Evolutionary conservation across 306 rosid species (phyloP).

Genomic region (Vigna mungo): DNA sequence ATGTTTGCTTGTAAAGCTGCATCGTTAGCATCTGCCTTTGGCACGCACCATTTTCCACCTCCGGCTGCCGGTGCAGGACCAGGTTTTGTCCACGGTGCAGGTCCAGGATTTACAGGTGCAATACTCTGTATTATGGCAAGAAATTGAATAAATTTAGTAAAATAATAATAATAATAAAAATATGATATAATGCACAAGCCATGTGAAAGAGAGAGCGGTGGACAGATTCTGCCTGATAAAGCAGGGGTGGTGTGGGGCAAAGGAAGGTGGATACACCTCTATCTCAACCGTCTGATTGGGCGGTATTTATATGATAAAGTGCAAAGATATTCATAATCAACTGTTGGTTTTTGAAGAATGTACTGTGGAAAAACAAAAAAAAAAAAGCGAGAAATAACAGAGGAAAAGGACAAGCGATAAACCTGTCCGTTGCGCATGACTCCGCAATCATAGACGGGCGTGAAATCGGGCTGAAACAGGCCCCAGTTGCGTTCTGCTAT

Average conservation of each 20-base stretch:
- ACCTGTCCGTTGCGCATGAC: slow-evolving; percentile 62
- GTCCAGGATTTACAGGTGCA: slow-evolving; percentile 13
- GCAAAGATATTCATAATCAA: not conserved
- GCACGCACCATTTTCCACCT: slow-evolving; percentile 72
- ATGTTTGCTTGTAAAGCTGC: slow-evolving; percentile 67
- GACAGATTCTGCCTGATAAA: too few species aligned
- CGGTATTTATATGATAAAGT: too few species aligned
- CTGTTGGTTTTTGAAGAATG: too few species aligned
- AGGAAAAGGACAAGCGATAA: not conserved
- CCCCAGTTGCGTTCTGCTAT: slow-evolving; percentile 89
- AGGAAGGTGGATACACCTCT: not conserved
- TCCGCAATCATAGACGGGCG: slow-evolving; percentile 78
- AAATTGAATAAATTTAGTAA: not conserved
- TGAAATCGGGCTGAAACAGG: slow-evolving; percentile 70
- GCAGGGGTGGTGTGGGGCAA: too few species aligned
- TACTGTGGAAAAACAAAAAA: too few species aligned
- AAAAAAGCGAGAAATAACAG: not conserved
- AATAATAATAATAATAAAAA: too few species aligned
- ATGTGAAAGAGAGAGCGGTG: not conserved
- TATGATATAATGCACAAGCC: too few species aligned
- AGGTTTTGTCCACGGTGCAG: slow-evolving; percentile 14
- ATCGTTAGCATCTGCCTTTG: slow-evolving; percentile 54
- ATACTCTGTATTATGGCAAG: not conserved
- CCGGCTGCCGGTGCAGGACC: slow-evolving; percentile 20
- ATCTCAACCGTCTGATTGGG: not conserved